Evolutionary conservation across 164 flowering plant species (phyloP), one percentile per base, ranked within the genome.

Genomic region (Vitis rotundifolia): DNA sequence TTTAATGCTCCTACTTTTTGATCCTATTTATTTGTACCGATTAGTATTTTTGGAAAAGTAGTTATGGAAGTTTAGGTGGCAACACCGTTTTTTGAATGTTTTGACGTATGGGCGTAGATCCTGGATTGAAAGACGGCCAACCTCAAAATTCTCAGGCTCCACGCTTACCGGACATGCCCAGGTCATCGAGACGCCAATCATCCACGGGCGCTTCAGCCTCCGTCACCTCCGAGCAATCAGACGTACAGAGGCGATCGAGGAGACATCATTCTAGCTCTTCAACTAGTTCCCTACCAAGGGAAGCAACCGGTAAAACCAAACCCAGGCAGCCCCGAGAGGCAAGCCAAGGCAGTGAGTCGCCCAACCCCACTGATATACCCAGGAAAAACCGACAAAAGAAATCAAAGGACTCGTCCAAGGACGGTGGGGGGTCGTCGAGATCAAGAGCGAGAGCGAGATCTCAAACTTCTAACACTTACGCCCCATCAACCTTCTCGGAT

Each of bases 351-450:
- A 37, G 22, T 11, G 79, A 78, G 0, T 74, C 79, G 1, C 16
- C 74, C 10, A 53, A 47, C 19, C 68, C 54, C 0, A 78, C 84
- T 0, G 83, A 75, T 37, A 55, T 78, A 49, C 85, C 86, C n/a
- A 83, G 76, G 64, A 85, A 81, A 51, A 9, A 69, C 19, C 68
- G 85, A 28, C 48, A 83, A 66, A 86, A 86, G 80, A 86, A 84
- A 52, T 80, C 87, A 0, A 86, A 84, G 68, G 89, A 84, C 3
- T 48, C 78, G 1, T 15, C 67, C 11, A 37, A 37, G 44, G 59
- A 1, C 2, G 31, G 22, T 7, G 78, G 73, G 3, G 71, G 77
- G 11, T 75, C 77, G 2, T 49, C 75, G 0, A 60, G 78, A 26
- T 12, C 71, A 11, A 14, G 59, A 7, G 9, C 51, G 1, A 61